Percentiles rank a stretch among this genome's conserved stretches.
Evolutionary conservation across 2,329 filamentous ascomycete species (phyloP).

Genomic region (Ophiostoma sp.): DNA sequence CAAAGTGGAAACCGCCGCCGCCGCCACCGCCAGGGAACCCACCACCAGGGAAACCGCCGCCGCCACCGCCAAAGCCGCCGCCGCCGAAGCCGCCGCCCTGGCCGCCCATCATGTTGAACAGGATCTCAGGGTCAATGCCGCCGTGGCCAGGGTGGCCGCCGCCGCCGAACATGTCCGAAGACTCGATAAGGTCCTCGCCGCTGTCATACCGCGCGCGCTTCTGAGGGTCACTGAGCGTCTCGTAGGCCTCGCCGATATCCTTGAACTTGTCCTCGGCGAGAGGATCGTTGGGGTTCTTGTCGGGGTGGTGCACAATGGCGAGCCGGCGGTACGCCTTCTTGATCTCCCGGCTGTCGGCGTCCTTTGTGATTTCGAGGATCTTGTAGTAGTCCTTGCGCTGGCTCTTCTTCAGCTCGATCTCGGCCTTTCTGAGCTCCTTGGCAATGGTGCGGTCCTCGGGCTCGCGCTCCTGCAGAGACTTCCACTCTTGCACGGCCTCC

Average conservation of each 20-base stretch:
- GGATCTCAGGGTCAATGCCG: constrained; percentile 68
- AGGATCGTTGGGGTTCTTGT: constrained; percentile 89
- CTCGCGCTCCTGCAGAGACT: constrained; percentile 75
- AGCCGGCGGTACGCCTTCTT: constrained; percentile 97
- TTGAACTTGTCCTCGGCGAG: constrained; percentile 90
- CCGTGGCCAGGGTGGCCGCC: constrained; percentile 59
- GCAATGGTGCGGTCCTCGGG: constrained; percentile 73
- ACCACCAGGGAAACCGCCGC: constrained; percentile 41
- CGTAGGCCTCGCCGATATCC: constrained; percentile 95
- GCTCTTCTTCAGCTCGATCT: constrained; percentile 95
- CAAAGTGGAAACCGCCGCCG: constrained; percentile 32
- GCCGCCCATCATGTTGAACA: constrained; percentile 79
- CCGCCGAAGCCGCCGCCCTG: constrained; percentile 48
- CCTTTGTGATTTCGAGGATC: constrained; percentile 83
- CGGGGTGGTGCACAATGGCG: constrained; percentile 89
- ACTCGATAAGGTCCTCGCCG: constrained; percentile 85
- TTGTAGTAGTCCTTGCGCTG: constrained; percentile 99
- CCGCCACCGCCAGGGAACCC: constrained; percentile 35
- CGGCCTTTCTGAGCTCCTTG: constrained; percentile 82
- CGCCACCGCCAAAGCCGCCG: constrained; percentile 39
- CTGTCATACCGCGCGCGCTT: constrained; percentile 89
- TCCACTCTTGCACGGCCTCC: constrained; percentile 82
- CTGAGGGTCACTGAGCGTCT: constrained; percentile 89
- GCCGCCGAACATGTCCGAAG: constrained; percentile 74
- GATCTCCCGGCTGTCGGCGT: constrained; percentile 75